A percentile compares a stretch with the other conserved stretches of the same genome.
Evolutionary conservation across 2,329 filamentous ascomycete genomes (phyloP).

Genomic region (Arthrobotrys entomopaga): DNA sequence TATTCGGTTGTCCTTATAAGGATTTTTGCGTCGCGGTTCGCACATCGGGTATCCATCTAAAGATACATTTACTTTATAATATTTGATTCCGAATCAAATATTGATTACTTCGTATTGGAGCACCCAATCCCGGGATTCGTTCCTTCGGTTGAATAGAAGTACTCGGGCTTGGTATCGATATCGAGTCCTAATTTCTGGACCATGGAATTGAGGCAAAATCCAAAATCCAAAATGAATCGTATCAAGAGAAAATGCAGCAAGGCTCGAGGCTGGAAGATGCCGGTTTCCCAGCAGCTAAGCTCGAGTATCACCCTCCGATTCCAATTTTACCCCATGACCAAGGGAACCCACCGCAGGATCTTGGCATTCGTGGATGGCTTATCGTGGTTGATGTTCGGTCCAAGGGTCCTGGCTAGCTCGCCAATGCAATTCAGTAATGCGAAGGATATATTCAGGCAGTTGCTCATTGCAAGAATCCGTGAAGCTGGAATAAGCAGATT

Average conservation of each 20-base stretch:
- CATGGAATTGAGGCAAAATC: slow-evolving; percentile 42
- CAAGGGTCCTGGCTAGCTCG: background rate
- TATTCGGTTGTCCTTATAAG: slow-evolving; percentile 47
- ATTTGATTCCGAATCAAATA: no score
- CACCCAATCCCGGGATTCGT: no score
- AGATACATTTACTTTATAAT: no score
- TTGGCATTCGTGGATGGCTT: slow-evolving; percentile 49
- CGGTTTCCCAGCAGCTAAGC: slow-evolving; percentile 21
- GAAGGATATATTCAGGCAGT: slow-evolving; percentile 23
- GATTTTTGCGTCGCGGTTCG: slow-evolving; percentile 52
- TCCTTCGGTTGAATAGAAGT: slow-evolving; percentile 1
- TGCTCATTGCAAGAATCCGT: background rate
- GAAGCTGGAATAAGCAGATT: background rate
- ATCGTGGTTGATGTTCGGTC: slow-evolving; percentile 32
- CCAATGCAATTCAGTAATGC: background rate
- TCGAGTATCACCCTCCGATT: slow-evolving; percentile 11
- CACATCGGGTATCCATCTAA: slow-evolving; percentile 42
- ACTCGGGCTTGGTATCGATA: background rate
- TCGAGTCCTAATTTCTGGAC: background rate
- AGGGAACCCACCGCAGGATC: slow-evolving; percentile 46
- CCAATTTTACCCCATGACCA: slow-evolving; percentile 53
- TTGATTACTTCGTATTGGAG: no score
- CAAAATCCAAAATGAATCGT: background rate
- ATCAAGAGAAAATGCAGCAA: no score
- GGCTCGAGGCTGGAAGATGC: slow-evolving; percentile 32